These are phyloP conservation scores for Pichia occidentalis DNA, from an alignment of 805 yeast genomes.

Conservation along the genomic window DNA sequence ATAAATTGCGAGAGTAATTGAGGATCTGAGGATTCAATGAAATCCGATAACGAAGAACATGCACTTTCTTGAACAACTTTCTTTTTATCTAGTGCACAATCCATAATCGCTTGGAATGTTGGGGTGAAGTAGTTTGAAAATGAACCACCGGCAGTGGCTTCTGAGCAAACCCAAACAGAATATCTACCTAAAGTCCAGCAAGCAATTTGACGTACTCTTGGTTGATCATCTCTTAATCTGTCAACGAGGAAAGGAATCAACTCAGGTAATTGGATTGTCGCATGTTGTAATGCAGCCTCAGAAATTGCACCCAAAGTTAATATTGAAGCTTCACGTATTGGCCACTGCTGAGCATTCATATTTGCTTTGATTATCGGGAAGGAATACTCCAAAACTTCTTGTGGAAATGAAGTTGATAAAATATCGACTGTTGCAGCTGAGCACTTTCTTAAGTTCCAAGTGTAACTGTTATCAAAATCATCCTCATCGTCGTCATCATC, in stretches of 20 bases:
- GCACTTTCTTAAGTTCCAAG: constrained; percentile 91
- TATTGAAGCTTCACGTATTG: constrained; percentile 85
- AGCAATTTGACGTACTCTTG: constrained; percentile 84
- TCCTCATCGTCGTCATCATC: constrained; percentile 71
- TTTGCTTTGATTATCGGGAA: constrained; percentile 72
- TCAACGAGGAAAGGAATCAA: constrained; percentile 82
- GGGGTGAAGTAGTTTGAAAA: constrained; percentile 67
- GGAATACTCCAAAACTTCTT: constrained; percentile 55
- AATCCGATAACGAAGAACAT: constrained; percentile 76
- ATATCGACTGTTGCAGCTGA: constrained; percentile 89
- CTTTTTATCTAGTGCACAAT: constrained; percentile 71
- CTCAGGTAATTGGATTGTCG: constrained; percentile 66
- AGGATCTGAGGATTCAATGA: constrained; percentile 70
- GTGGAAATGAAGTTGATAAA: constrained; percentile 62
- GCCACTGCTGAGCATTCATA: constrained; percentile 73
- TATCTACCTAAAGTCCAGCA: constrained; percentile 95
- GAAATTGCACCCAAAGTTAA: constrained; percentile 94
- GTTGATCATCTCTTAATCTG: constrained; percentile 64
- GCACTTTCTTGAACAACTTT: constrained; percentile 96
- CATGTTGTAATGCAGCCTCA: constrained; percentile 73
- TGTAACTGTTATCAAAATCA: constrained; percentile 58
- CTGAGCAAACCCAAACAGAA: constrained; percentile 71
- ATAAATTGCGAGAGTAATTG: constrained; percentile 54
- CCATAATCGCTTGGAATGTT: constrained; percentile 69
- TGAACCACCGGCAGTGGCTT: constrained; percentile 54